phyloP scores from a whole-genome alignment of 495 filamentous ascomycete species.

The Pyrenula aspistea region DNA sequence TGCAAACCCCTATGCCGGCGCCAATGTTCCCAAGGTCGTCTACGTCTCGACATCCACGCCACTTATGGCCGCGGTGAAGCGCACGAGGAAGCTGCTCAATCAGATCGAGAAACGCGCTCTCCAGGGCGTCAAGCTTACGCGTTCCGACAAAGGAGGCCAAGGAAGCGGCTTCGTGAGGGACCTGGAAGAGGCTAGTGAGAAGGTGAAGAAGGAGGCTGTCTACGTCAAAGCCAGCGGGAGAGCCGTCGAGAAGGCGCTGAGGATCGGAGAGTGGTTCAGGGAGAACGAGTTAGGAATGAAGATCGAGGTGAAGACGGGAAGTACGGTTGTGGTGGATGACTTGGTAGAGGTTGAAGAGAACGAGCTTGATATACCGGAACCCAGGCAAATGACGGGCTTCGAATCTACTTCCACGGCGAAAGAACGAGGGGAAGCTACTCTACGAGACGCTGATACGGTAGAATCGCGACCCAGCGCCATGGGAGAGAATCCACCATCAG shows the following conservation, averaged over 20 bases:
- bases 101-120: slow-evolving; percentile 50
- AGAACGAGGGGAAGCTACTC: neutral
- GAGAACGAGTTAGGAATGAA: slow-evolving; percentile 30
- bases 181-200: slow-evolving; percentile 25
- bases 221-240: slow-evolving; percentile 66
- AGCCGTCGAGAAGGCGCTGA: slow-evolving; percentile 62
- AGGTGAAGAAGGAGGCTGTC: slow-evolving; percentile 43
- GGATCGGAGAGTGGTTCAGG: slow-evolving; percentile 52
- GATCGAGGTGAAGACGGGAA: slow-evolving; percentile 52
- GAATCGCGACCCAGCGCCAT: neutral
- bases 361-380: slow-evolving; percentile 1
- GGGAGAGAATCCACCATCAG: neutral
- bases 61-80: slow-evolving; percentile 74
- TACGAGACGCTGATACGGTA: slow-evolving; percentile 4
- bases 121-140: neutral
- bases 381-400: neutral
- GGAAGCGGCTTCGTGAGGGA: slow-evolving; percentile 19
- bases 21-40: slow-evolving; percentile 48
- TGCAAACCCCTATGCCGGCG: slow-evolving; percentile 40
- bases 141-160: slow-evolving; percentile 22
- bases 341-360: slow-evolving; percentile 30
- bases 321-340: slow-evolving; percentile 61
- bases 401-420: neutral
- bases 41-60: slow-evolving; percentile 67
- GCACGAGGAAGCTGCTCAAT: slow-evolving; percentile 58